These are phyloP conservation scores for Botrytis medusae DNA, from an alignment of 2,329 filamentous ascomycete genomes.

Conservation along the genomic window DNA sequence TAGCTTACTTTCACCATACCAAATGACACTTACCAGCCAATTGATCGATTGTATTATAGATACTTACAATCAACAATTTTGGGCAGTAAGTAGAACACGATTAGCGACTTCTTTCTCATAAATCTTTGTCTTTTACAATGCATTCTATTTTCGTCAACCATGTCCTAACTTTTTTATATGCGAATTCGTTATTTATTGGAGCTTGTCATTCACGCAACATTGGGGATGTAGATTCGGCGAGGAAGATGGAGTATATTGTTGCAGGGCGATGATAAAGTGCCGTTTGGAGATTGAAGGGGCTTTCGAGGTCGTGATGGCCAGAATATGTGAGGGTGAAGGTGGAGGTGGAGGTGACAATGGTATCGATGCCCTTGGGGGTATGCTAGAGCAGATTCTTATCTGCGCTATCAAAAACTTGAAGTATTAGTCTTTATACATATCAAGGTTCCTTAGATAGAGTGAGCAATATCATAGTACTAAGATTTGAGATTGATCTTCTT, in stretches of 20 bases:
- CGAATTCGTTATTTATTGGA: rapidly evolving
- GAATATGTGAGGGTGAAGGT: neutral
- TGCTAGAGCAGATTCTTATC: neutral
- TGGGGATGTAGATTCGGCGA: neutral
- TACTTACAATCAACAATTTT: neutral
- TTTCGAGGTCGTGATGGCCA: too few species aligned
- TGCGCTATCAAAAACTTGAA: neutral
- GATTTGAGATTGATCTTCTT: neutral
- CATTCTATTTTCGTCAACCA: neutral
- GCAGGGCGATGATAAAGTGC: neutral
- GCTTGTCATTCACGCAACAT: neutral
- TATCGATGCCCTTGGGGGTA: neutral
- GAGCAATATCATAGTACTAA: neutral
- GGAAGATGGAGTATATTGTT: neutral
- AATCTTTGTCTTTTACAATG: neutral
- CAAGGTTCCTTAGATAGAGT: neutral
- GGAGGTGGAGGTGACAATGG: neutral
- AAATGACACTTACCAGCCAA: neutral
- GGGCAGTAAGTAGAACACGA: neutral
- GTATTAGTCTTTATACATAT: neutral
- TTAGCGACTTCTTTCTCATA: neutral
- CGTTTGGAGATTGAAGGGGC: neutral
- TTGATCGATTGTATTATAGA: neutral
- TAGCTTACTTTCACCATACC: neutral
- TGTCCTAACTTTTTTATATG: too few species aligned